These are phyloP conservation scores for Ambispora gerdemannii DNA, from an alignment of 192 early-diverging fungal species.

Conservation along the genomic window DNA sequence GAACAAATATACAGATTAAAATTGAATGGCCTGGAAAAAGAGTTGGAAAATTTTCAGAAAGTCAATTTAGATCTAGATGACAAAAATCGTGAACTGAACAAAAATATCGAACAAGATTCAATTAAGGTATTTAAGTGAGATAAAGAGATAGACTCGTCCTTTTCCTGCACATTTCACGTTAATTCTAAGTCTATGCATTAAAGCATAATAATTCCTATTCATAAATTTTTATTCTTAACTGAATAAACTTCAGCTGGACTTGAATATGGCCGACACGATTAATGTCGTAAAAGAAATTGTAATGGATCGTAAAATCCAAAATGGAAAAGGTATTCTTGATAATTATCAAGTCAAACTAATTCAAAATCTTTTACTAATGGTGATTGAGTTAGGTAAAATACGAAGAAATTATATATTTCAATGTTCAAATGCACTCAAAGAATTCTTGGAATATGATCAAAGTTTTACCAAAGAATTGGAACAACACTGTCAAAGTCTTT, in stretches of 20 bases:
- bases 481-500: slow-evolving; percentile 6
- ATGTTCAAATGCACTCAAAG: slow-evolving; percentile 7
- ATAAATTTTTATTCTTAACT: not conserved
- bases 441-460: slow-evolving; percentile 10
- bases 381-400: not conserved
- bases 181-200: no score
- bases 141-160: not conserved
- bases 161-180: not conserved
- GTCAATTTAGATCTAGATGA: slow-evolving; percentile 17
- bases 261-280: not conserved
- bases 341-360: no score
- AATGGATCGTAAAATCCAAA: not conserved
- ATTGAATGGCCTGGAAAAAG: slow-evolving; percentile 2
- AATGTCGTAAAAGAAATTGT: not conserved
- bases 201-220: not conserved
- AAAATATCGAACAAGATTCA: slow-evolving; percentile 10
- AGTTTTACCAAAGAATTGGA: slow-evolving; percentile 15
- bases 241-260: not conserved
- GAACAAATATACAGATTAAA: not conserved
- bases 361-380: no score
- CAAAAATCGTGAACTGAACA: slow-evolving; percentile 3
- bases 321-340: not conserved
- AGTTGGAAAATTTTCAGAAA: not conserved
- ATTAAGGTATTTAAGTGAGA: slow-evolving; percentile 17
- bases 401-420: slow-evolving; percentile 27